A percentile compares a stretch with the other conserved stretches of the same genome.
Evolutionary conservation across 2,329 filamentous ascomycete genomes (phyloP).

Genomic region (Fusarium newnesense): DNA sequence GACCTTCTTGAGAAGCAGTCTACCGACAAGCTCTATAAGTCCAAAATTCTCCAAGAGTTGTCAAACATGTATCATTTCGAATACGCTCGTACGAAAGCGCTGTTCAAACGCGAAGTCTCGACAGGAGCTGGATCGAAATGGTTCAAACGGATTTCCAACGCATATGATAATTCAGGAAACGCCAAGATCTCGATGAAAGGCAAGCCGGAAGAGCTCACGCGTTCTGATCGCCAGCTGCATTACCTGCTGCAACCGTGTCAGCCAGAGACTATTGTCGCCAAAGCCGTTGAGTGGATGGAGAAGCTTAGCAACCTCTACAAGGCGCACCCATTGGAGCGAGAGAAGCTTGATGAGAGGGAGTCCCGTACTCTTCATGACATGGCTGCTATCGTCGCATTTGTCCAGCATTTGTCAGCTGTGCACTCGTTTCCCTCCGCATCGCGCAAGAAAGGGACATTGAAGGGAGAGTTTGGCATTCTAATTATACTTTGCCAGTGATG

Average conservation of each 20-base stretch:
- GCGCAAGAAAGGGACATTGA: constrained; percentile 48
- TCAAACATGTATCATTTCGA: constrained; percentile 58
- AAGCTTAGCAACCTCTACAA: constrained; percentile 53
- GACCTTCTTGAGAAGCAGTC: constrained; percentile 39
- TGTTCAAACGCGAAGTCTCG: constrained; percentile 55
- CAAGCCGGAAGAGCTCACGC: constrained; percentile 52
- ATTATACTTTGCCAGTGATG: too few species aligned
- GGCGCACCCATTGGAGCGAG: constrained; percentile 47
- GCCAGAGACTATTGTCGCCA: too few species aligned
- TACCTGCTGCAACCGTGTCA: constrained; percentile 59
- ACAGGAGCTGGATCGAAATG: constrained; percentile 49
- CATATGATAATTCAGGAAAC: constrained; percentile 49
- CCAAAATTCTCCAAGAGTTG: constrained; percentile 57
- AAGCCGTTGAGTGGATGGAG: constrained; percentile 53
- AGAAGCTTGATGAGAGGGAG: constrained; percentile 49
- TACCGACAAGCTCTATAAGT: constrained; percentile 46
- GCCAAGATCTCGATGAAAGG: constrained; percentile 53
- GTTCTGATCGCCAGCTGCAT: constrained; percentile 53
- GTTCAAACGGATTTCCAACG: constrained; percentile 54
- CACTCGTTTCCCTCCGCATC: constrained; percentile 52
- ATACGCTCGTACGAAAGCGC: constrained; percentile 50
- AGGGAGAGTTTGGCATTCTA: too few species aligned
- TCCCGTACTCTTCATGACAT: constrained; percentile 50
- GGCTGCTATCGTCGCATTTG: constrained; percentile 52
- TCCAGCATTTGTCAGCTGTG: constrained; percentile 50